Evolutionary conservation across 306 rosid species (phyloP), one percentile per base, ranked within the genome.

Genomic region (Casuarina cunninghamiana): DNA sequence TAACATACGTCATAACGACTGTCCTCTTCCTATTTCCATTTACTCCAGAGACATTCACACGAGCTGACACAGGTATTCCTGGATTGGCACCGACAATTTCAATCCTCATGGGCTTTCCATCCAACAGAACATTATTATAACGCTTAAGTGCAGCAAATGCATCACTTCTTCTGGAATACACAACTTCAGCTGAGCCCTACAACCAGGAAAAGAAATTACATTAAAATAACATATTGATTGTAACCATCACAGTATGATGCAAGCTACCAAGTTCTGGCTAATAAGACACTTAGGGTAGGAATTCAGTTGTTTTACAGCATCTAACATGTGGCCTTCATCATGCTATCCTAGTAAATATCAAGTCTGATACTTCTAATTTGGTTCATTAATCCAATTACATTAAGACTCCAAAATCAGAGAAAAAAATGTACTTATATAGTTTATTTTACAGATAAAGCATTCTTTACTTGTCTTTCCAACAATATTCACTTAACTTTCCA

Each of bases 121-220:
- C 99, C 85, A 95, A 80, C 50, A 91, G 86, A 3, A 95, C 99
- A 87, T 91, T 86, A 84, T 95, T 90, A 54, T 95, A 95, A 45
- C 97, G 89, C 80, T 90, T 91, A 68, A 91, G 86, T 63, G 99
- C 99, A 63, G 97, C 94, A 87, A 95, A 95, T 50, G 97, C 99
- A 74, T 93, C 97, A 90, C 97, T 91, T 88, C 99, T 84, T 79
- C 93, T 90, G 26, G 89, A 85, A 65, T 95, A 95, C 63, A 93
- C 96, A 76, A 95, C 97, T 82, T 95, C 99, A 68, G 99, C 99
- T 0, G 99, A 91, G 32, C 99, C 99, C 99, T 95, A 88, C 41
- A 78, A 73, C 53, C 71, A 49, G 74, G 54, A 39, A 51, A 39
- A 37, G 72, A 51, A 3, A 69, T 60, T 53, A 63, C 44, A 63